Percentiles rank a stretch among this genome's conserved stretches.
These are phyloP conservation scores for Gremmenia infestans DNA, from an alignment of 2,329 filamentous ascomycete genomes.

Conservation along the genomic window DNA sequence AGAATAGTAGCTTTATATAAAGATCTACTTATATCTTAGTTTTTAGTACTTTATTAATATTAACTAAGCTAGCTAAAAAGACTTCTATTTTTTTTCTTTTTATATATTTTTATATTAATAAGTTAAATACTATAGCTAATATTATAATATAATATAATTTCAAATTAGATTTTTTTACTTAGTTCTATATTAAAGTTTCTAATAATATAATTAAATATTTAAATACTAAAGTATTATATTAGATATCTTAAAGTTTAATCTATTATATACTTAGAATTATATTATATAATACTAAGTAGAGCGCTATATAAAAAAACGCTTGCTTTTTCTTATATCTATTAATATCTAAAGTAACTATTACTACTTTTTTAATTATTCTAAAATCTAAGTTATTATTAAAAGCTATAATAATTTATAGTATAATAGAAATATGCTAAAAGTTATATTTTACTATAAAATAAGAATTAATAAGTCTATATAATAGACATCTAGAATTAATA, in stretches of 20 bases:
- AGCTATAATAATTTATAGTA: background rate
- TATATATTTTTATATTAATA: background rate
- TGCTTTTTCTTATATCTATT: background rate
- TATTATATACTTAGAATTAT: conserved; percentile 4
- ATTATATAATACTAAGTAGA: background rate
- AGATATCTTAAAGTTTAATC: background rate
- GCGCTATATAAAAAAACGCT: conserved; percentile 8
- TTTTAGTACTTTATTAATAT: no score
- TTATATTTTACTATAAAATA: conserved; percentile 1
- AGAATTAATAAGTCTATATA: conserved; percentile 5
- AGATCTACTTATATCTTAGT: background rate
- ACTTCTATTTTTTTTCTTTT: background rate
- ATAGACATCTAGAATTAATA: conserved; percentile 5
- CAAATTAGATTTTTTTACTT: background rate
- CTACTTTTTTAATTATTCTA: background rate
- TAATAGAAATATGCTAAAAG: no score
- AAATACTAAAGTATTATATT: background rate
- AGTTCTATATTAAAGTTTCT: background rate
- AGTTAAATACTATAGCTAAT: no score
- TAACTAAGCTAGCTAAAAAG: background rate
- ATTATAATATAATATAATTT: background rate
- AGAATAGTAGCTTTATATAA: background rate
- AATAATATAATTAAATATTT: background rate
- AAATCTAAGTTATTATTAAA: background rate
- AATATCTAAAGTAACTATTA: background rate